Evolutionary conservation across 495 filamentous ascomycete genomes (phyloP).

Genomic region (Xylaria scruposa): DNA sequence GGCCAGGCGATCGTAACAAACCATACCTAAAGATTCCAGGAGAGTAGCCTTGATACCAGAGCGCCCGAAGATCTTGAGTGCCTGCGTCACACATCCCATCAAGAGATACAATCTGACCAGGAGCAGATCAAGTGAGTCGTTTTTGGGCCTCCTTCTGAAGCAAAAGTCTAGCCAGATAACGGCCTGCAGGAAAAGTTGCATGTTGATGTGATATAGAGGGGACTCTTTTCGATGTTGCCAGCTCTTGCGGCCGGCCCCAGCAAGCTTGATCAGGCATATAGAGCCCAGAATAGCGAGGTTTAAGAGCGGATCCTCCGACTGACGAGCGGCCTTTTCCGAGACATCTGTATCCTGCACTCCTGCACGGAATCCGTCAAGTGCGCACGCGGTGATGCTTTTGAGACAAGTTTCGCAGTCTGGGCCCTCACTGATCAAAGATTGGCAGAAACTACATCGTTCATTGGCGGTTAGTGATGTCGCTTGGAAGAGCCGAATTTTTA

Average conservation of each 20-base stretch:
- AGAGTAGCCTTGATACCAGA: slow-evolving; percentile 59
- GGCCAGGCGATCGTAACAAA: slow-evolving; percentile 60
- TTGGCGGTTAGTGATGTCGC: slow-evolving; percentile 12
- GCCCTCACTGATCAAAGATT: slow-evolving; percentile 15
- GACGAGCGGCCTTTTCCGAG: slow-evolving; percentile 8
- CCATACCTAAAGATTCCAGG: slow-evolving; percentile 54
- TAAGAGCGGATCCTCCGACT: slow-evolving; percentile 50
- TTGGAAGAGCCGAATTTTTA: slow-evolving; percentile 29
- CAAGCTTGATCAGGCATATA: slow-evolving; percentile 55
- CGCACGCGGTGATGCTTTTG: slow-evolving; percentile 38
- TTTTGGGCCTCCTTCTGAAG: slow-evolving; percentile 42
- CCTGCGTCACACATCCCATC: slow-evolving; percentile 50
- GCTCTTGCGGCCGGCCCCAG: slow-evolving; percentile 31
- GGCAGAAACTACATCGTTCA: slow-evolving; percentile 39
- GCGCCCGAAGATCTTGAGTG: slow-evolving; percentile 50
- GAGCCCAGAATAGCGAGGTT: slow-evolving; percentile 53
- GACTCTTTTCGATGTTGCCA: slow-evolving; percentile 29
- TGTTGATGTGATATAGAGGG: slow-evolving; percentile 40
- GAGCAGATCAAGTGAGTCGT: slow-evolving; percentile 50
- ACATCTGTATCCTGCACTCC: slow-evolving; percentile 36
- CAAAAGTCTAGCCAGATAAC: slow-evolving; percentile 54
- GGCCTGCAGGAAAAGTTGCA: slow-evolving; percentile 51
- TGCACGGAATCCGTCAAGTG: slow-evolving; percentile 39
- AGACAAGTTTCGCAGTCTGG: slow-evolving; percentile 44
- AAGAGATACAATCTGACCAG: slow-evolving; percentile 55